Conservation (phyloP, 1,139 yeast genomes). For the Debaryomyces robertsiae region DNA sequence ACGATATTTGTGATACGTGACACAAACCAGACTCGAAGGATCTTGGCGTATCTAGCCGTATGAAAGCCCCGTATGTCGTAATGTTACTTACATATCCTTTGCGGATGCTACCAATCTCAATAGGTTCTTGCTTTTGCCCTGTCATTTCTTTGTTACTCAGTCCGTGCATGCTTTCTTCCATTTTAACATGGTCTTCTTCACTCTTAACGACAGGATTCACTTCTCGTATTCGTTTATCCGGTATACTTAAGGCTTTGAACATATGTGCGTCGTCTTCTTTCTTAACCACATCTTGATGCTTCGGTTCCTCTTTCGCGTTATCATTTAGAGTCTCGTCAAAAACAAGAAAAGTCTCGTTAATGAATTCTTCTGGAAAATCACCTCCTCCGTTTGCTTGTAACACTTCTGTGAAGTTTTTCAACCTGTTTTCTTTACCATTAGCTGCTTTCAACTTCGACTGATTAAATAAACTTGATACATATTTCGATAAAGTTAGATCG, state of each 20-base stretch:
- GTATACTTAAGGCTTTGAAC: slow-evolving; percentile 22
- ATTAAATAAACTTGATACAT: slow-evolving; percentile 52
- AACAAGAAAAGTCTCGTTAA: slow-evolving; percentile 37
- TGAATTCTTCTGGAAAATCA: slow-evolving; percentile 50
- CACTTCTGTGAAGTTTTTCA: slow-evolving; percentile 41
- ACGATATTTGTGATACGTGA: slow-evolving; percentile 71
- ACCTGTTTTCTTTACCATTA: slow-evolving; percentile 15
- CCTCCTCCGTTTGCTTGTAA: slow-evolving; percentile 65
- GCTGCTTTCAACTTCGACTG: slow-evolving; percentile 25
- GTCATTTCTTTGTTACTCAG: slow-evolving; percentile 16
- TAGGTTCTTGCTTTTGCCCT: slow-evolving; percentile 24
- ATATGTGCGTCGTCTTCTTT: slow-evolving; percentile 7
- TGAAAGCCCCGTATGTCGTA: slow-evolving; percentile 78
- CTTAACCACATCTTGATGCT: slow-evolving; percentile 4
- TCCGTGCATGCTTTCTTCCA: slow-evolving; percentile 13
- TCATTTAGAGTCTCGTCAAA: slow-evolving; percentile 2
- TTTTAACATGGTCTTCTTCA: not conserved
- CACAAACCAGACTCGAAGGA: slow-evolving; percentile 58
- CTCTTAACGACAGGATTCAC: slow-evolving; percentile 15
- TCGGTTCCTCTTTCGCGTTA: not conserved
- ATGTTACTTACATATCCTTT: slow-evolving; percentile 62
- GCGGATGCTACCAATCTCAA: slow-evolving; percentile 46
- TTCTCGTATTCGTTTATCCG: slow-evolving; percentile 15
- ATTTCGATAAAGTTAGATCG: slow-evolving; percentile 58
- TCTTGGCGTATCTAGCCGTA: slow-evolving; percentile 36